Evolutionary conservation across 1,139 yeast species (phyloP), one percentile per base, ranked within the genome.

Genomic region (Pichia sp.): DNA sequence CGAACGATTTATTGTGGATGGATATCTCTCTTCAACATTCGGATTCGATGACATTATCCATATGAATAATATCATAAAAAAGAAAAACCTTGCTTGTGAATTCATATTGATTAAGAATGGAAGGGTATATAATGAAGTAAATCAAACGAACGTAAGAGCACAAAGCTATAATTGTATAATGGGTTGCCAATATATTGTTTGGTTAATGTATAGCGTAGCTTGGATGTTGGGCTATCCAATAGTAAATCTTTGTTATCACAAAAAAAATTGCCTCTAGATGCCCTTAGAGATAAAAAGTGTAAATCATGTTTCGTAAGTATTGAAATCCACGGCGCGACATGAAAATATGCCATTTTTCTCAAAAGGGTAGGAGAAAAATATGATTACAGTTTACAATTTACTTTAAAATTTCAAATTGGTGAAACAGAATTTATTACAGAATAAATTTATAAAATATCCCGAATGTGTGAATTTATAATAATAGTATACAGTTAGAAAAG

Each of bases 11-110:
- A 61, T 57, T 39, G 62, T 62, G 5, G 62, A 58, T 1, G 64
- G 61, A 25, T 68, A 65, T 11, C 64, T 59, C 7, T 64, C 61
- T 6, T 67, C 68, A 6, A 62, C 58, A 2, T 61, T 61, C 1
- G 68, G 66, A 0, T 71, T 67, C 1, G 72, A 66, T 8, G 70
- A 68, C 11, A 70, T 57, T n/a, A 69, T 52, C 56, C 69, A 66
- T 29, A 63, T 53, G 29, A 67, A 47, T 38, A 66, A 55, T 42
- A 66, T 53, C 39, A 67, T 56, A 47, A 67, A 56, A 49, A 67
- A 55, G 35, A 66, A 48, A 46, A 63, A 54, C 18, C 53, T 41
- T 22, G 46, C 29, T 15, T 50, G 48, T 34, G 44, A 40, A 39
- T 53, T 42, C 56, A 54, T 54, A 4, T 26, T 43, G 29, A 15